Base-by-base conservation (phyloP, 2,329 filamentous ascomycete species). In the Xylariales sp. region DNA sequence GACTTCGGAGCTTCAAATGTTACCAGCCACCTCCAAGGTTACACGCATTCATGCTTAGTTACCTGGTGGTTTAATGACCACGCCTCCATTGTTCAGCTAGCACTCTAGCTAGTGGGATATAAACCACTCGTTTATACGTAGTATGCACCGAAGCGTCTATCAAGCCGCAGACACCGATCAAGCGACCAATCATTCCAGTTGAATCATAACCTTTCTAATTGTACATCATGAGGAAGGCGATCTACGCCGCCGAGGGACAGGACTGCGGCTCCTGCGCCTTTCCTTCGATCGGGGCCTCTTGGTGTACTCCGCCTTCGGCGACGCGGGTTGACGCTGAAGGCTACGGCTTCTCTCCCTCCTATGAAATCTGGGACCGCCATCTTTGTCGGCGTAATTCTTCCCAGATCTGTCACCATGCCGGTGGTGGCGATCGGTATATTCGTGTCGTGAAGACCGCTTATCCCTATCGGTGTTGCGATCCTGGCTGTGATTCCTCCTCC, bases 221-320 rank as follows among this genome's bases (percentile, higher is more conserved):
- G n/a, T n/a, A n/a, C n/a, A 27, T 30, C 12, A 30, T 30, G 29
- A 15, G 29, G 29, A 15, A 30, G 16, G 29, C 20, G 17, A 10
- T 18, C 29, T 33, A 5, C 34, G 10, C 3, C 37, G 19, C 21
- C 42, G 40, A 11, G 40, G 44, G 16, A 30, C 41, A 16, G 51
- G 51, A 33, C 51, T 55, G 34, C 43, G 46, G 37, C 49, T 54
- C 38, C 51, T 43, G 29, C 48, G 41, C 15, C 44, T 39, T 11
- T 52, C 52, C 27, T 47, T 49, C 16, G 51, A 52, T 24, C 45
- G 49, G 14, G 50, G 42, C 35, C 48, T 44, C 28, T 44, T n/a
- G n/a, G n/a, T 41, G 20, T 37, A 27, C 20, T 52, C 49, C 29
- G 42, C 43, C 20, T 41, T 41, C 29, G 41, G 49, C 18, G 45